Evolutionary conservation across 2,329 filamentous ascomycete species (phyloP).

Genomic region (Ilyonectria destructans): DNA sequence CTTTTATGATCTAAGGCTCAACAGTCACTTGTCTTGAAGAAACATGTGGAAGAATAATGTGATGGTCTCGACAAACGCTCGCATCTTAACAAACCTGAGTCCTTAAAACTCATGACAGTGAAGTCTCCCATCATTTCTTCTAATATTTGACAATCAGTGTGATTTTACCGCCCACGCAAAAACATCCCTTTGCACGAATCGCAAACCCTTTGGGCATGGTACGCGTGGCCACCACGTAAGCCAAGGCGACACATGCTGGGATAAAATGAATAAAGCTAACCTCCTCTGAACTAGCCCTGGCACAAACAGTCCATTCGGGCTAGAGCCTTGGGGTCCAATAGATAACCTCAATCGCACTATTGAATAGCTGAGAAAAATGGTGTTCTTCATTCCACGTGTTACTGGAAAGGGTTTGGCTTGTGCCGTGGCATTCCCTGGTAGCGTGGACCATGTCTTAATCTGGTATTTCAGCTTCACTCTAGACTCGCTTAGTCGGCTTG

Average conservation of each 20-base stretch:
- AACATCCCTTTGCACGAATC: background rate
- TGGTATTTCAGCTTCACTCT: background rate
- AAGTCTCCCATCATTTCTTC: no score
- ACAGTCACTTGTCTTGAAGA: no score
- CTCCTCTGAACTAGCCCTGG: background rate
- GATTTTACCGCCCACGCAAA: no score
- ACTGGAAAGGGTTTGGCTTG: background rate
- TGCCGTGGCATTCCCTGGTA: background rate
- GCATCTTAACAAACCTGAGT: no score
- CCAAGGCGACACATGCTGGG: background rate
- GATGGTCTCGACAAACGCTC: no score
- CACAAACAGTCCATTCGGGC: background rate
- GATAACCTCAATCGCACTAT: background rate
- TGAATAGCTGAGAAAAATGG: background rate
- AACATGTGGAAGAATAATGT: no score
- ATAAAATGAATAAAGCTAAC: background rate
- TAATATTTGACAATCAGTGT: no score
- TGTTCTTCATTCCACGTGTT: background rate
- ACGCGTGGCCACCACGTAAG: slow-evolving; percentile 1
- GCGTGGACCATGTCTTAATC: background rate
- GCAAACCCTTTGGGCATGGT: background rate
- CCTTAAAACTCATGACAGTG: no score
- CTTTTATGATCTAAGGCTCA: no score
- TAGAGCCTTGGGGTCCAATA: background rate
- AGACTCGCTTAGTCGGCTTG: background rate